phyloP scores from a whole-genome alignment of 176 grass and related monocot species.

The Sorghum bicolor region Sorghum_bicolor_NCBIv3 NC_012872.2:57375501-57376000 shows the following conservation, averaged over 20 bases:
- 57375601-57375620: not conserved
- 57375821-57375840: not conserved
- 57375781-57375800: not conserved
- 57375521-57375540: not conserved
- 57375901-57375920: not conserved
- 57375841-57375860: not conserved
- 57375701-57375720: not conserved
- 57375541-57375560: not conserved
- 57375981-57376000: not conserved
- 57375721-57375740: not conserved
- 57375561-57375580: not conserved
- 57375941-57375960: not conserved
- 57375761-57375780: not conserved
- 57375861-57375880: not conserved
- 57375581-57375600: not conserved
- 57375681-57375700: not conserved
- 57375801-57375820: not conserved
- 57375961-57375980: not conserved
- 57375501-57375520: not conserved
- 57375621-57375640: not conserved
- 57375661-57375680: not conserved
- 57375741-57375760: not conserved
- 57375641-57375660: not conserved
- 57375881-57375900: conserved; percentile 5
- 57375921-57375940: not conserved